phyloP scores from a whole-genome alignment of 805 yeast species.

The Sugiyamaella qingdaonensis region DNA sequence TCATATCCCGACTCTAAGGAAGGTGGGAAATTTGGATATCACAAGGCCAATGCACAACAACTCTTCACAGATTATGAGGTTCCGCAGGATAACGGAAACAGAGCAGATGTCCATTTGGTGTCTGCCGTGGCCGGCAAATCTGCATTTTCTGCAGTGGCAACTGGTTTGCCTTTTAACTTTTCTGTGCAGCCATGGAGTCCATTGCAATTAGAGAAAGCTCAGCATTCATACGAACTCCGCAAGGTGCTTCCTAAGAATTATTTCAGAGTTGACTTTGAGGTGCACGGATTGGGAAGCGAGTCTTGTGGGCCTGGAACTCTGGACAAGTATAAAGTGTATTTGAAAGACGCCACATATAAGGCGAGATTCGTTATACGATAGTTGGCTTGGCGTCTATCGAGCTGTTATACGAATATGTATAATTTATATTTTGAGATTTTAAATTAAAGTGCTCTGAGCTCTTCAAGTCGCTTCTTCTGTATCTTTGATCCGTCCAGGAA shows the following conservation, averaged over 20 bases:
- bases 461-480: background rate
- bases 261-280: constrained; percentile 26
- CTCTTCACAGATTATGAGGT: constrained; percentile 32
- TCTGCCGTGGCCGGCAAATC: background rate
- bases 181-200: constrained; percentile 18
- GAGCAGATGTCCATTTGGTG: constrained; percentile 33
- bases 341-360: background rate
- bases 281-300: constrained; percentile 29
- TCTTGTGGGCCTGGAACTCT: constrained; percentile 30
- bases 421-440: background rate
- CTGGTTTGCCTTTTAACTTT: constrained; percentile 14
- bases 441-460: too few species aligned
- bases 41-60: constrained; percentile 15
- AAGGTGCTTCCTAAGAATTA: constrained; percentile 13
- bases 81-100: constrained; percentile 39
- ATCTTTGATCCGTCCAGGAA: constrained; percentile 10
- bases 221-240: constrained; percentile 26
- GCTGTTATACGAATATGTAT: background rate
- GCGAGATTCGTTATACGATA: background rate
- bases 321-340: constrained; percentile 17
- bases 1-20: constrained; percentile 34
- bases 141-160: background rate
- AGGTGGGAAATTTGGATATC: constrained; percentile 29
- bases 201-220: constrained; percentile 21
- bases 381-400: background rate